Evolutionary conservation across 202 grass and related monocot species (phyloP).

Genomic region (Setaria italica): DNA sequence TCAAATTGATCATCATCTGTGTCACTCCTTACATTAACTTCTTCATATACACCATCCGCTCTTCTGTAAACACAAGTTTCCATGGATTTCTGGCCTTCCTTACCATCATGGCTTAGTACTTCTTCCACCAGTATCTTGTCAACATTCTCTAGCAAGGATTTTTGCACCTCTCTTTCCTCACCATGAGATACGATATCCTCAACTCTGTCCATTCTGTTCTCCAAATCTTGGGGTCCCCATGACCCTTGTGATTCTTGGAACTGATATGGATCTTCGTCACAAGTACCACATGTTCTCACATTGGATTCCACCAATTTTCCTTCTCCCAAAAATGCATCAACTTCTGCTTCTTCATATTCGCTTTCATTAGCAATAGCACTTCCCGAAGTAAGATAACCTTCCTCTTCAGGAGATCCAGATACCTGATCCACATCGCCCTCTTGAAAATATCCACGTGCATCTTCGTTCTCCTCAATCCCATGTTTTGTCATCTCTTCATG

Average conservation of each 20-base stretch:
- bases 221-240: conserved; percentile 40
- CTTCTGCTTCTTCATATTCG: conserved; percentile 45
- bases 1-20: conserved; percentile 33
- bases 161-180: conserved; percentile 35
- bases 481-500: conserved; percentile 36
- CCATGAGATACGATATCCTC: conserved; percentile 33
- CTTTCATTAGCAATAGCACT: conserved; percentile 33
- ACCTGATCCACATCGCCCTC: conserved; percentile 41
- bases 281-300: conserved; percentile 40
- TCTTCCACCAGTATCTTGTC: conserved; percentile 44
- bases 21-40: conserved; percentile 46
- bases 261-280: conserved; percentile 33
- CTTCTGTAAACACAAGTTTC: conserved; percentile 4
- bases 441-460: conserved; percentile 35
- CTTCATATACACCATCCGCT: conserved; percentile 36
- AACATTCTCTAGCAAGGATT: conserved; percentile 29
- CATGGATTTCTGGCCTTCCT: conserved; percentile 20
- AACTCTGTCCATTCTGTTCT: conserved; percentile 31
- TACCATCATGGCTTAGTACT: conserved; percentile 29
- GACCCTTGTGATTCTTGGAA: conserved; percentile 42
- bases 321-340: conserved; percentile 30
- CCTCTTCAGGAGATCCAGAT: conserved; percentile 45
- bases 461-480: conserved; percentile 33
- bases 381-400: conserved; percentile 38
- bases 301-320: conserved; percentile 39